phyloP scores from a whole-genome alignment of 148 eudicot genomes.

The Amaranthus cruentus region DNA sequence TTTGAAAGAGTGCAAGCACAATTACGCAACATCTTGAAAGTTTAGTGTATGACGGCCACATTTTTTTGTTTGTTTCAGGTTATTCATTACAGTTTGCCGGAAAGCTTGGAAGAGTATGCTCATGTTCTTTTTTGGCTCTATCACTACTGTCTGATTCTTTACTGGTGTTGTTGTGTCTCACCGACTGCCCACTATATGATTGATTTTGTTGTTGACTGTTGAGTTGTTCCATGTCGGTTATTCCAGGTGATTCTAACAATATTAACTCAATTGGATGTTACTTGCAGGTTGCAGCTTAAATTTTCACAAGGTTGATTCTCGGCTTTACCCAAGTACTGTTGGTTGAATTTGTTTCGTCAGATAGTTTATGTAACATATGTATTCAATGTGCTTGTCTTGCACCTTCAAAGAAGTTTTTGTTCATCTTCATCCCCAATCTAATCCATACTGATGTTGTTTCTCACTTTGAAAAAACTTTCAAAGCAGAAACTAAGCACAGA shows the following conservation, averaged over 20 bases:
- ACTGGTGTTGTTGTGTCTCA: not conserved
- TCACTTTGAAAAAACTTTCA: constrained; percentile 34
- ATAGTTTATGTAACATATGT: constrained; percentile 11
- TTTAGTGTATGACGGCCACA: constrained; percentile 2
- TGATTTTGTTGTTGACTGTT: constrained; percentile 1
- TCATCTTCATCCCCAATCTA: not conserved
- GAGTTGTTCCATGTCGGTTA: constrained; percentile 18
- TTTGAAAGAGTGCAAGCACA: no score
- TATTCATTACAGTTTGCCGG: constrained; percentile 90
- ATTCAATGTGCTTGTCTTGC: constrained; percentile 27
- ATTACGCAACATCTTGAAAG: not conserved
- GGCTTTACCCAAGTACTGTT: not conserved
- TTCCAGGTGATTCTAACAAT: constrained; percentile 84
- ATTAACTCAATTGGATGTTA: constrained; percentile 85
- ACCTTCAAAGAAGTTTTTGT: constrained; percentile 43
- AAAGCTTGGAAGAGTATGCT: constrained; percentile 97
- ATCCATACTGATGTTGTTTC: constrained; percentile 5
- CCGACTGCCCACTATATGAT: no score
- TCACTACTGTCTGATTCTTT: constrained; percentile 1
- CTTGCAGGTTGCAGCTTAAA: constrained; percentile 82
- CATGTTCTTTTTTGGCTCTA: constrained; percentile 49
- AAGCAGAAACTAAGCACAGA: constrained; percentile 85
- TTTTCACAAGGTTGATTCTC: constrained; percentile 69
- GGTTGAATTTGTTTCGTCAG: not conserved
- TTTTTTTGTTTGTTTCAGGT: constrained; percentile 49